phyloP scores from a whole-genome alignment of 331 rosid genomes.

The Ulmus americana region DNA sequence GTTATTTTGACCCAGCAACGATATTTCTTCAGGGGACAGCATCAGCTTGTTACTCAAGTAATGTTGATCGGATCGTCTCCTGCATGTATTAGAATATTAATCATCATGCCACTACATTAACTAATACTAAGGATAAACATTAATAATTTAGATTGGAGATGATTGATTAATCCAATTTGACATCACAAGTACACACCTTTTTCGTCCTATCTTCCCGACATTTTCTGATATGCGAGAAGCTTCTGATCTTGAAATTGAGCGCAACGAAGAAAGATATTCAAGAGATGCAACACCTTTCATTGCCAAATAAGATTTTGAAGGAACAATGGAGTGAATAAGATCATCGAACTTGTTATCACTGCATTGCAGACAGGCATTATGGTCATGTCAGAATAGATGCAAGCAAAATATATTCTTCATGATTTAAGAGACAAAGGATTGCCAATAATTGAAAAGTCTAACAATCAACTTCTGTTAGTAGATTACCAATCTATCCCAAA shows the following conservation, averaged over 20 bases:
- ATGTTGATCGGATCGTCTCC: conserved; percentile 58
- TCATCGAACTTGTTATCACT: conserved; percentile 33
- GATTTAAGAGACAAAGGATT: too few relatives aligned
- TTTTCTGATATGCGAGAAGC: conserved; percentile 51
- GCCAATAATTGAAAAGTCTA: too few relatives aligned
- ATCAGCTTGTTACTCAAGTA: conserved; percentile 40
- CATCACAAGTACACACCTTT: conserved; percentile 45
- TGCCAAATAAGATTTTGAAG: conserved; percentile 42
- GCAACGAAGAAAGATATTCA: conserved; percentile 76
- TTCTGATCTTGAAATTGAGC: conserved; percentile 66
- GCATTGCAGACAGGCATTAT: conserved; percentile 22
- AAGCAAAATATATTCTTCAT: too few relatives aligned
- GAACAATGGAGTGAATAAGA: conserved; percentile 42
- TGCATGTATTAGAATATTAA: conserved; percentile 38
- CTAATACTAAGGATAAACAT: conserved; percentile 3
- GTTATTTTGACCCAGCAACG: conserved; percentile 31
- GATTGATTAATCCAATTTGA: conserved; percentile 14
- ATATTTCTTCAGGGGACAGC: conserved; percentile 42
- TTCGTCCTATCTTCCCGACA: conserved; percentile 37
- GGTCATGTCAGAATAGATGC: not conserved
- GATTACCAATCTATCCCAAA: too few relatives aligned
- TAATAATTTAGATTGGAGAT: conserved; percentile 6
- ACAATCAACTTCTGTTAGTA: too few relatives aligned
- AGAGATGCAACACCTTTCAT: conserved; percentile 45
- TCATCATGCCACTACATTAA: conserved; percentile 20